phyloP scores from a whole-genome alignment of 1,284 basidiomycete species.

The Rhodotorula sp. region DNA sequence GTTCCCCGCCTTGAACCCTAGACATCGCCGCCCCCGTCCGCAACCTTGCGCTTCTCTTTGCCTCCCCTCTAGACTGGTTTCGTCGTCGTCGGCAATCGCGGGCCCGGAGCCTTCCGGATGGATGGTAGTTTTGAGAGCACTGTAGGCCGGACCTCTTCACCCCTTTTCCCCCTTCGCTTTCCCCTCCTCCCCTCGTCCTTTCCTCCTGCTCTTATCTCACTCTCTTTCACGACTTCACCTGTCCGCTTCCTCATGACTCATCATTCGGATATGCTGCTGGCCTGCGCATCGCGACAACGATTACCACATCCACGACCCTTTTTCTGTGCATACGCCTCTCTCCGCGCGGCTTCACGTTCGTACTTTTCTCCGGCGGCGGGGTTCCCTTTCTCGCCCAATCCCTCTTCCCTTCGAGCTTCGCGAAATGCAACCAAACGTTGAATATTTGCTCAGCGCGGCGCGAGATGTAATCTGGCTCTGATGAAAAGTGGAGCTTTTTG shows the following conservation, averaged over 20 bases:
- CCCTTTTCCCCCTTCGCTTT: neutral
- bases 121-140: neutral
- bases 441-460: too few relatives aligned
- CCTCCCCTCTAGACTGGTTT: neutral
- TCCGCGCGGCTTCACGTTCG: too few relatives aligned
- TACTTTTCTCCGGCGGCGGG: neutral
- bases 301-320: too few relatives aligned
- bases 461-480: too few relatives aligned
- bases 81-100: too few relatives aligned
- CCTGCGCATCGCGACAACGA: neutral
- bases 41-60: neutral
- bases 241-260: neutral
- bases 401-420: too few relatives aligned
- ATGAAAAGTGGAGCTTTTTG: too few relatives aligned
- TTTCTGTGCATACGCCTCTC: too few relatives aligned
- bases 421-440: too few relatives aligned
- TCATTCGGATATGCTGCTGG: slow-evolving; percentile 2
- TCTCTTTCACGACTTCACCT: neutral
- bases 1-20: neutral
- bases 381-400: neutral
- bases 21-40: neutral
- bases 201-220: neutral
- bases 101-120: too few relatives aligned
- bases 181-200: neutral
- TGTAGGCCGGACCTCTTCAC: neutral